A percentile compares a stretch with the other conserved stretches of the same genome.
Evolutionary conservation across 306 rosid genomes (phyloP).

Genomic region (Vachellia pachyceras): DNA sequence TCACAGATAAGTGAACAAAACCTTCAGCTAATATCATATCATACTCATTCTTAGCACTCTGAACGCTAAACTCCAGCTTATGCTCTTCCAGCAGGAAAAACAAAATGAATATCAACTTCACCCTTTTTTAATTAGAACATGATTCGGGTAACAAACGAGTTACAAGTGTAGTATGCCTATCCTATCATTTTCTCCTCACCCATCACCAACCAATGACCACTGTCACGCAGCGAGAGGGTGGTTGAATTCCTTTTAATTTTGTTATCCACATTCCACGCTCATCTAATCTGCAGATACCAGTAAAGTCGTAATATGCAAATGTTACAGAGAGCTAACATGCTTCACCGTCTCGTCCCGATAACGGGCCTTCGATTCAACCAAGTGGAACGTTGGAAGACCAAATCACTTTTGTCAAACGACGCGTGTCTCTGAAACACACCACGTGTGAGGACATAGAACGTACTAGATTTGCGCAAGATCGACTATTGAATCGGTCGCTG

Average conservation of each 20-base stretch:
- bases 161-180: not conserved
- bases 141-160: not conserved
- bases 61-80: too few species aligned
- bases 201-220: not conserved
- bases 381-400: not conserved
- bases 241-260: not conserved
- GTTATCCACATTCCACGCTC: not conserved
- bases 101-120: too few species aligned
- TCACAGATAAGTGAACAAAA: too few species aligned
- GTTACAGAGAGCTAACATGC: not conserved
- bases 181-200: not conserved
- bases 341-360: not conserved
- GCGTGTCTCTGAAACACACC: slow-evolving; percentile 21
- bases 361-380: not conserved
- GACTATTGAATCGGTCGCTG: not conserved
- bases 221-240: not conserved
- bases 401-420: slow-evolving; percentile 22
- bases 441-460: slow-evolving; percentile 32
- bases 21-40: too few species aligned
- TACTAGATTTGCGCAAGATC: not conserved
- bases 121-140: too few species aligned
- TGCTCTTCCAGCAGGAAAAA: too few species aligned
- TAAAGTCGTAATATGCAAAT: not conserved
- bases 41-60: too few species aligned
- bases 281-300: not conserved